Base-by-base conservation (phyloP, 805 yeast genomes). In the Sugiyamaella qingdaonensis region DNA sequence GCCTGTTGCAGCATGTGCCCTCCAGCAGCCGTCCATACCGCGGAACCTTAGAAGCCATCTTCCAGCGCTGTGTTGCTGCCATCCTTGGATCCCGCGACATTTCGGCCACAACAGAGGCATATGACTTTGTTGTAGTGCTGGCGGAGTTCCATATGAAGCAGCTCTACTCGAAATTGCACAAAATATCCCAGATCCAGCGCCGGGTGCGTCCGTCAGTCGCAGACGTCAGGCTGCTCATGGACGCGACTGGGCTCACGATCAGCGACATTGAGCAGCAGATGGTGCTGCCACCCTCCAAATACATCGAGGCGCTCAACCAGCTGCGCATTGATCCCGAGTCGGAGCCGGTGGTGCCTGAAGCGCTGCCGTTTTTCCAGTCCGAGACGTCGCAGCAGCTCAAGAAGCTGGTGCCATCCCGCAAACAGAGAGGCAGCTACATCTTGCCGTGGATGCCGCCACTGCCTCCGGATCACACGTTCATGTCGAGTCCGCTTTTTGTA, bases 391-490 rank as follows among this genome's bases (percentile, higher is more conserved):
- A 79, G 48, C 79, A 76, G 50, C 72, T 81, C 2, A 73, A 80
- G 2, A 72, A 76, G 47, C 73, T 87, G 24, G 78, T 85, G 11
- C 90, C 84, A 52, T 70, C 84, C 34, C 66, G 70, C 1, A 70
- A 73, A 19, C 64, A 67, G 27, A 58, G 67, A 35, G 71, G 71
- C 46, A 64, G 66, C 4, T 80, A 80, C 54, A 76, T 88, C 7
- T 95, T 95, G 0, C 64, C 71, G 4, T 90, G 90, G 84, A 71
- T 92, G 60, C 99, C 99, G 0, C 81, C 82, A 10, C 75, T 92
- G 29, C 99, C 99, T 0, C 96, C 98, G 0, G 96, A 89, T 62
- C 95, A 91, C 68, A 92, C 98, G 0, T 92, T 86, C 66, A 82
- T 81, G 67, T 79, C 83, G 52, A 86, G 96, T 0, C 86, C 96